Percentiles rank a stretch among this genome's conserved stretches.
Conservation (phyloP, 495 filamentous ascomycete species). For the Penicillium pancosmium region DNA sequence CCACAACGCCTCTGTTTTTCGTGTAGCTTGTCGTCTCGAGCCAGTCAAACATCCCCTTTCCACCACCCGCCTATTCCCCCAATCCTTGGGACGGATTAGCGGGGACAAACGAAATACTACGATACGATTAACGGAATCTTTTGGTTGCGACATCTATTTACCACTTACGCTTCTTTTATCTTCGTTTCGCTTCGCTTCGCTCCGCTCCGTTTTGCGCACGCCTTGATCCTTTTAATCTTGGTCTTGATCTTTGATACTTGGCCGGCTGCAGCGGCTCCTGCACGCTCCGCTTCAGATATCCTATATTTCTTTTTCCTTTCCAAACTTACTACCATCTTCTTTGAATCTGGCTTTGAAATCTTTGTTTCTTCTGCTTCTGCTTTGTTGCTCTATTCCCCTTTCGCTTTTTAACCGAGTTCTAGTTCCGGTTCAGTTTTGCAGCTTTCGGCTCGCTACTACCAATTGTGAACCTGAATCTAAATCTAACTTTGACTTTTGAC, state of each 20-base stretch:
- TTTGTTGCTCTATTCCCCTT: constrained; percentile 37
- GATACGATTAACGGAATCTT: constrained; percentile 24
- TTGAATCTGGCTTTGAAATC: background rate
- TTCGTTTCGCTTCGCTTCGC: background rate
- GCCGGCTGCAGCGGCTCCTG: background rate
- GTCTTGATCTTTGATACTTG: background rate
- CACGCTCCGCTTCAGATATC: background rate
- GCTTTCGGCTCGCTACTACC: constrained; percentile 13
- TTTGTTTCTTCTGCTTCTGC: constrained; percentile 14
- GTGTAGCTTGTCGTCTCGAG: constrained; percentile 18
- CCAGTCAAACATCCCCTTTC: background rate
- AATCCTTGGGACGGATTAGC: constrained; percentile 4
- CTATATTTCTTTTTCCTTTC: constrained; percentile 4
- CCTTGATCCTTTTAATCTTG: background rate
- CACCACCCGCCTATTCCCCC: background rate
- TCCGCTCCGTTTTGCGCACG: background rate
- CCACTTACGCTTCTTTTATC: background rate
- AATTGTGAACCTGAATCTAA: background rate
- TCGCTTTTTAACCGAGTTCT: constrained; percentile 26
- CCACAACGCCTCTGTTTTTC: constrained; percentile 20
- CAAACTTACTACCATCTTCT: background rate
- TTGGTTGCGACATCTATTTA: constrained; percentile 15
- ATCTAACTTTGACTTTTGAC: background rate
- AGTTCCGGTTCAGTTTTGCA: constrained; percentile 2
- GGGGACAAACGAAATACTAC: constrained; percentile 18